Conservation (phyloP, 345 rosid species). For the Salix purpurea region DNA sequence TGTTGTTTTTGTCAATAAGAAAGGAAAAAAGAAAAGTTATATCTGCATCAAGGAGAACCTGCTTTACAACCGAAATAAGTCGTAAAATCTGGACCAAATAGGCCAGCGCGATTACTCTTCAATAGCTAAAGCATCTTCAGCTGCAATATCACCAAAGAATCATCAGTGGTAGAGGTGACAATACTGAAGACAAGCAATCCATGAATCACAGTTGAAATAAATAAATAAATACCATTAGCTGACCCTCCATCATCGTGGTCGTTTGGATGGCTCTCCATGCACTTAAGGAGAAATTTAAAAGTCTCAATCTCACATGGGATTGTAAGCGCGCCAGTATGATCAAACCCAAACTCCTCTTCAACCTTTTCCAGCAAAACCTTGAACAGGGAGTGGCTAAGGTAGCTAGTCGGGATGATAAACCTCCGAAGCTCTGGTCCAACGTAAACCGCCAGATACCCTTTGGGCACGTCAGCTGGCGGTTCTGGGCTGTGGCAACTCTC, state of each 20-base stretch:
- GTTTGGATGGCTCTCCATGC: conserved; percentile 61
- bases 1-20: conserved; percentile 19
- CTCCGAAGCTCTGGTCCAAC: conserved; percentile 90
- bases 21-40: conserved; percentile 3
- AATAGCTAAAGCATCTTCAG: conserved; percentile 22
- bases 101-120: conserved; percentile 19
- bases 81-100: conserved; percentile 19
- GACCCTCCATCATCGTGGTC: conserved; percentile 36
- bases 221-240: conserved; percentile 15
- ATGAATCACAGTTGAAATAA: not conserved
- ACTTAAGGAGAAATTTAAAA: conserved; percentile 77
- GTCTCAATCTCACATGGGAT: conserved; percentile 97
- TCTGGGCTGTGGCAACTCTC: conserved; percentile 70
- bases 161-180: not conserved
- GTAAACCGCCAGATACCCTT: conserved; percentile 85
- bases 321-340: conserved; percentile 77
- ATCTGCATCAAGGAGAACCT: conserved; percentile 30
- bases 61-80: conserved; percentile 27
- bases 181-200: not conserved
- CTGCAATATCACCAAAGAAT: conserved; percentile 35
- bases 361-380: conserved; percentile 79
- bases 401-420: conserved; percentile 82
- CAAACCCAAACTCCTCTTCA: conserved; percentile 92
- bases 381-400: conserved; percentile 81
- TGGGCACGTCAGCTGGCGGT: conserved; percentile 75